Conservation (phyloP, 2,329 filamentous ascomycete genomes). For the Coccinonectria pachysandricola region DNA sequence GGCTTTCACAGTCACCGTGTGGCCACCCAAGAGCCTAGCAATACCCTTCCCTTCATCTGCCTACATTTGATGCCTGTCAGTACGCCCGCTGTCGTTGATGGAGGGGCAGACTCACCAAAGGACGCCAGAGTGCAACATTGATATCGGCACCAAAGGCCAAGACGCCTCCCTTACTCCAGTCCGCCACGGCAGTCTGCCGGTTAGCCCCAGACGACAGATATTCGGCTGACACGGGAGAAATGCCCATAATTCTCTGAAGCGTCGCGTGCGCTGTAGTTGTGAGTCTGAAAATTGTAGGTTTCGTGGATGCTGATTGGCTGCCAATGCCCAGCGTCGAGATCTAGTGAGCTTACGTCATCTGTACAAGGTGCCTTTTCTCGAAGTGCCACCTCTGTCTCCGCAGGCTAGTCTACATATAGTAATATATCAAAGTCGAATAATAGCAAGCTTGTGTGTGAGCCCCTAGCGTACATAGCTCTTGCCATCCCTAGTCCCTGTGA, state of each 20-base stretch:
- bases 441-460: too few species aligned
- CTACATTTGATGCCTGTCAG: slow-evolving; percentile 18
- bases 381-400: too few species aligned
- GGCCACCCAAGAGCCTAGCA: slow-evolving; percentile 57
- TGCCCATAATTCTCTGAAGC: slow-evolving; percentile 17
- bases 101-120: slow-evolving; percentile 48
- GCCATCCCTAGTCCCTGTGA: too few species aligned
- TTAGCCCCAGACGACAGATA: slow-evolving; percentile 77
- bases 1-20: slow-evolving; percentile 71
- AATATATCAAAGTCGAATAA: too few species aligned
- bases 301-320: slow-evolving; percentile 27
- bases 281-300: slow-evolving; percentile 27
- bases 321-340: slow-evolving; percentile 10
- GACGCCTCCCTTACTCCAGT: slow-evolving; percentile 68
- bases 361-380: too few species aligned
- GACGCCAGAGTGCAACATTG: slow-evolving; percentile 83
- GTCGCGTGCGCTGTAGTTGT: slow-evolving; percentile 7
- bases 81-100: neutral
- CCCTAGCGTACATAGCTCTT: too few species aligned
- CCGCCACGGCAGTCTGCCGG: slow-evolving; percentile 76
- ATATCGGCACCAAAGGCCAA: slow-evolving; percentile 84
- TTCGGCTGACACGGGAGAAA: slow-evolving; percentile 27
- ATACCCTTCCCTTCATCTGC: slow-evolving; percentile 44
- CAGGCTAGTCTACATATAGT: too few species aligned
- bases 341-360: slow-evolving; percentile 17